Evolutionary conservation across 2,329 filamentous ascomycete species (phyloP), one percentile per base, ranked within the genome.

Genomic region (Cytospora piceae): DNA sequence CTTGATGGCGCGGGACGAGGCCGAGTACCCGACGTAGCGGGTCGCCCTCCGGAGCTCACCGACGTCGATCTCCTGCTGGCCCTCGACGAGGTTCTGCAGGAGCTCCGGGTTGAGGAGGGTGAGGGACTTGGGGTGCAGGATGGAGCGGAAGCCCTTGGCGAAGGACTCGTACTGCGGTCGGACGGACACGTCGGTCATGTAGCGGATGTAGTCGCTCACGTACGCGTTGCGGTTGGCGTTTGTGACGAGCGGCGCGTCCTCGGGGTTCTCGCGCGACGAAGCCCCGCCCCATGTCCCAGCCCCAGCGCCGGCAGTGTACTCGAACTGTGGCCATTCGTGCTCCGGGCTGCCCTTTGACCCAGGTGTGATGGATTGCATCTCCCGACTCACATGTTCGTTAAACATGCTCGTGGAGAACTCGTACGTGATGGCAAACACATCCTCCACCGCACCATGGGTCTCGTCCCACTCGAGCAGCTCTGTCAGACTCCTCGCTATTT

Each of bases 401-500:
- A 89, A 83, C 68, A 83, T 79, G 20, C 81, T 81, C 7, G 87
- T 81, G 29, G 91, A 93, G 75, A 97, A 98, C 71, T 93, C 91
- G 74, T 96, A 97, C 0, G 92, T 94, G 64, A 93, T 85, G 65
- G 89, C 84, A 75, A 96, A 96, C 1, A 96, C 76, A 69, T 97
- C 93, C 67, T 90, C 90, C 0, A 97, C 90, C 27, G 89, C 82
- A 0, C 92, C 92, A 60, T 95, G 81, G 52, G 81, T 82, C 71
- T 90, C 90, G 56, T 90, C 84, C 92, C 92, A 97, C 54, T 90
- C 84, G 2, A 94, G 79, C 1, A 98, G 80, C 4, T 84, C 82
- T 5, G 87, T 87, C 20, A 99, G 82, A 0, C 93, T 91, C 70
- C 84, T 92, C 1, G 88, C 87, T 4, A 97, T 83, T 20, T 90